phyloP scores from a whole-genome alignment of 2,329 filamentous ascomycete species.

The Fusarium fujikuroi region DNA sequence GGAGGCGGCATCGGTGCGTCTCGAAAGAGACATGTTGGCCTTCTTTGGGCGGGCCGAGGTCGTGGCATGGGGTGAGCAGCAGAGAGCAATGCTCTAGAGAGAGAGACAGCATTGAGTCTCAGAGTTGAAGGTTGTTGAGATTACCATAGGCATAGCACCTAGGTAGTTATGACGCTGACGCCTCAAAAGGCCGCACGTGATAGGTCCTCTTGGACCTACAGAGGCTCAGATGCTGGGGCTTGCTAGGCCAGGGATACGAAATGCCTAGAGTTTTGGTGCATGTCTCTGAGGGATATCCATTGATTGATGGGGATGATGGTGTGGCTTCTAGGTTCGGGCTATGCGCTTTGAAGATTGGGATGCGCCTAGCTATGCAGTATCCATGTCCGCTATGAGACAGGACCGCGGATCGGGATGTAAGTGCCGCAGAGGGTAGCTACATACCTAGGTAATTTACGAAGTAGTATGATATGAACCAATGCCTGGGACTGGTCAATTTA shows the following conservation, averaged over 20 bases:
- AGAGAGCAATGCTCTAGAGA: background rate
- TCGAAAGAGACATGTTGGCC: slow-evolving; percentile 21
- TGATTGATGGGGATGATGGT: slow-evolving; percentile 8
- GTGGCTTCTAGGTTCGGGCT: slow-evolving; percentile 19
- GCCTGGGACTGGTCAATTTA: background rate
- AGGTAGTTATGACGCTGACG: background rate
- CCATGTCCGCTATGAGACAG: background rate
- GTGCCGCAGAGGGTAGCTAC: background rate
- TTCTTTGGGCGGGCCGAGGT: background rate
- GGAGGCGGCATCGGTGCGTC: slow-evolving; percentile 10
- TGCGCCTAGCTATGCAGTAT: background rate
- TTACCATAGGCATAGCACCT: background rate
- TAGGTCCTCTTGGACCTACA: background rate
- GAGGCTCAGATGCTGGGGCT: slow-evolving; percentile 7
- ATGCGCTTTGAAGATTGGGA: background rate
- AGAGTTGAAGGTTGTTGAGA: background rate
- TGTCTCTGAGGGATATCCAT: slow-evolving; percentile 13
- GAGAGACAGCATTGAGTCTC: background rate
- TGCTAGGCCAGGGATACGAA: background rate
- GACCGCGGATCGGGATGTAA: background rate
- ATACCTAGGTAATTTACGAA: background rate
- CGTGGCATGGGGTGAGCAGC: slow-evolving; percentile 16
- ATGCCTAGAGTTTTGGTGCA: background rate
- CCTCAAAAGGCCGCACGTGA: slow-evolving; percentile 1
- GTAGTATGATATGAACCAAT: background rate